Percentiles rank a stretch among this genome's conserved stretches.
Evolutionary conservation across 139 green algal species (phyloP).

Genomic region (Tetradesmus lagerheimii): DNA sequence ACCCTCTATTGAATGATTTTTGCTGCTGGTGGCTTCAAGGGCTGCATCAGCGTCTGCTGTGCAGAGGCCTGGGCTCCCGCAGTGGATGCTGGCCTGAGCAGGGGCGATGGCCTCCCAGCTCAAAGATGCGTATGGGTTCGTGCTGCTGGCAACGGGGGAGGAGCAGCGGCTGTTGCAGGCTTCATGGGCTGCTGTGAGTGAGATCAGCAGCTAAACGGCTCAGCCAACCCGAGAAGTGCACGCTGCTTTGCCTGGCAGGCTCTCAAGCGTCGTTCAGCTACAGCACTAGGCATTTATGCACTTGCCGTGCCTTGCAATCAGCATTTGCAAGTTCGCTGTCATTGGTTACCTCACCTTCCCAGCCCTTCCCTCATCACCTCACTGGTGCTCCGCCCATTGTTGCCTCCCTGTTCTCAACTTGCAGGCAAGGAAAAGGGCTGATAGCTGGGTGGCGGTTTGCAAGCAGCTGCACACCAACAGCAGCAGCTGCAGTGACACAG

Average conservation of each 20-base stretch:
- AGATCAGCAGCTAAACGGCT: background rate
- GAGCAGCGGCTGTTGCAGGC: slow-evolving; percentile 28
- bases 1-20: slow-evolving; percentile 28
- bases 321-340: background rate
- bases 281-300: background rate
- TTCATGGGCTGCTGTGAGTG: slow-evolving; percentile 35
- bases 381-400: background rate
- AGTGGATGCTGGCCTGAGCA: slow-evolving; percentile 4
- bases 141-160: slow-evolving; percentile 28
- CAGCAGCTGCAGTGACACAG: background rate
- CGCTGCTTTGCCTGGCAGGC: background rate
- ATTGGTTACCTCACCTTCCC: background rate
- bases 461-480: slow-evolving; percentile 5
- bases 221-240: background rate
- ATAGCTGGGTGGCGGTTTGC: slow-evolving; percentile 21
- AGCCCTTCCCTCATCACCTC: background rate
- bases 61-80: background rate
- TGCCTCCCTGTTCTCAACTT: background rate
- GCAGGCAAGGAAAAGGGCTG: slow-evolving; percentile 51
- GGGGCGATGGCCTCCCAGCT: slow-evolving; percentile 8
- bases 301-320: background rate
- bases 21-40: slow-evolving; percentile 18
- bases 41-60: slow-evolving; percentile 3
- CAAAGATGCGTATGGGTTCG: slow-evolving; percentile 26
- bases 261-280: background rate